Evolutionary conservation across 257 asterid species (phyloP).

Genomic region (Solanum appendiculatum): DNA sequence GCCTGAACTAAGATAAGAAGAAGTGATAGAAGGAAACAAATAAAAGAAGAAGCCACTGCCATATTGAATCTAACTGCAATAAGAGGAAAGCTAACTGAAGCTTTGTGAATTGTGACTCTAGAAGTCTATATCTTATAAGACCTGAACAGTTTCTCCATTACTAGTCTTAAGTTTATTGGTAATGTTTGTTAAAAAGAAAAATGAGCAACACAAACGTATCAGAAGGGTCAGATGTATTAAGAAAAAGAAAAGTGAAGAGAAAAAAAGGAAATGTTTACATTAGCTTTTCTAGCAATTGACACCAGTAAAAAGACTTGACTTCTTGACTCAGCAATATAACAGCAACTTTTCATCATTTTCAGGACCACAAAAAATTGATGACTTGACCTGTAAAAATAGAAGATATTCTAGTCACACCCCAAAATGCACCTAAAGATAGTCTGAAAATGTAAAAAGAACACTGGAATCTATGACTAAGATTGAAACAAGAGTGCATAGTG

Average conservation of each 20-base stretch:
- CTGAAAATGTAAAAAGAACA: not conserved
- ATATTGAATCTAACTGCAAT: too few relatives aligned
- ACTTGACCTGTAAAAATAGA: not conserved
- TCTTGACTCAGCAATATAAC: not conserved
- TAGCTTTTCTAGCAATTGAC: not conserved
- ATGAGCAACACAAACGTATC: not conserved
- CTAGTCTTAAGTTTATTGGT: not conserved
- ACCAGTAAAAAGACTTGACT: not conserved
- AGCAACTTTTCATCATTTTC: too few relatives aligned
- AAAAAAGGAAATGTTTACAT: not conserved
- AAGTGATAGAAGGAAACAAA: not conserved
- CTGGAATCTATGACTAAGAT: not conserved
- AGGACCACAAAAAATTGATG: too few relatives aligned
- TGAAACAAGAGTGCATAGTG: not conserved
- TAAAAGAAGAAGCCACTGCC: not conserved
- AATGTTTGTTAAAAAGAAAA: not conserved
- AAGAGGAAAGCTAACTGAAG: not conserved
- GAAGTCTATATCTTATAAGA: not conserved
- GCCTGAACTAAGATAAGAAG: not conserved
- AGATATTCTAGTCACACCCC: not conserved
- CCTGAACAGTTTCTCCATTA: not conserved
- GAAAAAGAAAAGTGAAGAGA: not conserved
- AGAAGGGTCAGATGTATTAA: not conserved
- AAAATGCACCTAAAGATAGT: not conserved
- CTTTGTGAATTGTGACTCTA: not conserved